Conservation (phyloP, 805 yeast species). For the Candida lessepsii region DNA sequence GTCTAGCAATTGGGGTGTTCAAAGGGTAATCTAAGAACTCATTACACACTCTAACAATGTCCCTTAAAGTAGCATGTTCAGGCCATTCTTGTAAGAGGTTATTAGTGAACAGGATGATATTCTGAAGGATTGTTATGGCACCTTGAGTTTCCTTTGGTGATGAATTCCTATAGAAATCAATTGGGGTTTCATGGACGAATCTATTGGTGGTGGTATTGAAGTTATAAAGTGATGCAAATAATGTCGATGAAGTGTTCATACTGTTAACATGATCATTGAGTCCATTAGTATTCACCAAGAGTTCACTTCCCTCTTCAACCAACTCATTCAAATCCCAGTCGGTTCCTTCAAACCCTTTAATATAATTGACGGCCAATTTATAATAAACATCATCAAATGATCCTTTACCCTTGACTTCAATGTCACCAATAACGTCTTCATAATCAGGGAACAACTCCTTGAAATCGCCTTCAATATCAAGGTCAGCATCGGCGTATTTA, state of each 20-base stretch:
- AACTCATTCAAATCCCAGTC: conserved; percentile 23
- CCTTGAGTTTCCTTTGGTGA: conserved; percentile 57
- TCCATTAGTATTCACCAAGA: conserved; percentile 5
- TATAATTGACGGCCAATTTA: conserved; percentile 49
- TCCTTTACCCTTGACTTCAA: conserved; percentile 20
- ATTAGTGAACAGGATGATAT: conserved; percentile 30
- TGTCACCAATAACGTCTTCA: conserved; percentile 55
- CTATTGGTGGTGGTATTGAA: conserved; percentile 17
- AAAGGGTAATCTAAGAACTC: conserved; percentile 67
- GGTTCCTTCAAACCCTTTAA: conserved; percentile 34
- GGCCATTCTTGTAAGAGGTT: conserved; percentile 75
- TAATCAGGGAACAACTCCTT: conserved; percentile 81
- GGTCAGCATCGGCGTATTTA: conserved; percentile 60
- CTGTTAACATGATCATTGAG: conserved; percentile 1
- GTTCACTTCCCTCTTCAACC: conserved; percentile 38
- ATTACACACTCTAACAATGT: conserved; percentile 56
- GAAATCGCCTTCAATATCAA: conserved; percentile 79
- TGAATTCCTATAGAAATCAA: conserved; percentile 64
- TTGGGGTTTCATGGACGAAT: conserved; percentile 14
- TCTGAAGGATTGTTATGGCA: conserved; percentile 50
- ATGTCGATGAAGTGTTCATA: conserved; percentile 5
- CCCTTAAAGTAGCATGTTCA: conserved; percentile 86
- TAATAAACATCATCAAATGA: conserved; percentile 47
- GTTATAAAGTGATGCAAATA: conserved; percentile 6
- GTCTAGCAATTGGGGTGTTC: conserved; percentile 70